Base-by-base conservation (phyloP, 768 basidiomycete genomes). In the Mycena latifolia region DNA sequence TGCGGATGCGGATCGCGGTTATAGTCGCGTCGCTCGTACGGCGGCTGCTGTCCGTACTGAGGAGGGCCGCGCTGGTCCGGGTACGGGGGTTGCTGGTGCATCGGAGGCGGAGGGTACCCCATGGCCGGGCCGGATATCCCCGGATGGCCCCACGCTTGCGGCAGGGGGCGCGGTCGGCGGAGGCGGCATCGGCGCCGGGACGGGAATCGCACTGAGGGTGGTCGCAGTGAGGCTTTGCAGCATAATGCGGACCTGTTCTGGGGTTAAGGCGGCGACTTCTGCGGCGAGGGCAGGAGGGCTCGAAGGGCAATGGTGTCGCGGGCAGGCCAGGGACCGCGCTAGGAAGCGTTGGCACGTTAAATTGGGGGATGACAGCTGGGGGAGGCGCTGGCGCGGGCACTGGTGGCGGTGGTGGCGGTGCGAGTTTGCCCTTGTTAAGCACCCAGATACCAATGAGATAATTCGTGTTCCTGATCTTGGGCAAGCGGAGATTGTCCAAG, bases 391-490 rank as follows among this genome's bases (percentile, higher is more conserved):
- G 64, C 14, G 64, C 41, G 0, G 66, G 45, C 28, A 63, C 55
- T 37, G 70, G 55, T 48, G 73, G 55, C 46, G 79, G 72, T 1
- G 83, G 79, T 25, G 81, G 82, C 20, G 83, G 78, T n/a, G 80
- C 83, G 5, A 94, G 85, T 77, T 89, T 94, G 27, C 92, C 94
- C 76, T 91, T 95, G 71, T 85, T 87, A 20, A 96, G 82, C n/a
- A 97, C 85, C 88, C 93, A 95, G 17, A 96, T 88, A 25, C 92
- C 92, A 47, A 97, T 80, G 41, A 97, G 83, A 65, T 89, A 89
- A 73, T 93, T 87, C 3, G 79, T 75, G n/a, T 76, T 84, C 29
- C 95, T 85, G 12, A 79, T 73, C 70, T 86, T 88, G 17, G 93
- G 92, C 2, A 97, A 76, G 61, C 82, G 83, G 50, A 95, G 82